Base-by-base conservation (phyloP, 139 green algal species). In the Nannochloris sp. region DNA sequence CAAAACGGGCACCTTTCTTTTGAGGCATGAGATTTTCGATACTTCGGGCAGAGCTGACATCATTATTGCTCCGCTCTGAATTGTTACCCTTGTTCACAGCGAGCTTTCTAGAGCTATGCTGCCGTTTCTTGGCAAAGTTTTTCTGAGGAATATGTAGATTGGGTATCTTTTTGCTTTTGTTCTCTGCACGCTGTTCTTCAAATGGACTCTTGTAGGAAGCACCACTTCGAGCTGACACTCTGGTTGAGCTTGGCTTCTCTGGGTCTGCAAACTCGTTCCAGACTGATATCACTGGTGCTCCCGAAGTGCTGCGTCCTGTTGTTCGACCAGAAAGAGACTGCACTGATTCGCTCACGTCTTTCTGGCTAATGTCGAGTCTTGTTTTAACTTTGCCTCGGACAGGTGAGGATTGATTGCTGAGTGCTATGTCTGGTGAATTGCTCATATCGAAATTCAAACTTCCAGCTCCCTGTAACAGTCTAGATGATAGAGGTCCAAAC, bases 91-190 rank as follows among this genome's bases (percentile, higher is more conserved):
- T 40, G 25, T 53, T 26, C 17, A 66, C 31, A 14, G 57, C 12
- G 0, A 31, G 25, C n/a, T 40, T 40, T 43, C 60, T 43, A n/a
- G 60, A 66, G 36, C 60, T 66, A 10, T 56, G 60, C 17, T 66
- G 60, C 10, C 60, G 33, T n/a, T 66, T 66, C 26, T 40, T 66
- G 1, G 31, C n/a, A n/a, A 66, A 23, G 33, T 53, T 53, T 53
- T 53, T 20, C 46, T 53, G 46, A 28, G 46, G 46, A 28, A 53
- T 26, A 28, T 53, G 16, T 20, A 53, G 46, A 11, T 5, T 23
- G n/a, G 46, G 46, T 9, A 53, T 23, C n/a, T 20, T 23, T 0
- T 28, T 23, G 16, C 3, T 53, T 53, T 53, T 23, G n/a, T 20
- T 23, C n/a, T 53, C n/a, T 28, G 10, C 46, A 53, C n/a, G 16